phyloP scores from a whole-genome alignment of 495 filamentous ascomycete genomes.

The Viridothelium virens region DNA sequence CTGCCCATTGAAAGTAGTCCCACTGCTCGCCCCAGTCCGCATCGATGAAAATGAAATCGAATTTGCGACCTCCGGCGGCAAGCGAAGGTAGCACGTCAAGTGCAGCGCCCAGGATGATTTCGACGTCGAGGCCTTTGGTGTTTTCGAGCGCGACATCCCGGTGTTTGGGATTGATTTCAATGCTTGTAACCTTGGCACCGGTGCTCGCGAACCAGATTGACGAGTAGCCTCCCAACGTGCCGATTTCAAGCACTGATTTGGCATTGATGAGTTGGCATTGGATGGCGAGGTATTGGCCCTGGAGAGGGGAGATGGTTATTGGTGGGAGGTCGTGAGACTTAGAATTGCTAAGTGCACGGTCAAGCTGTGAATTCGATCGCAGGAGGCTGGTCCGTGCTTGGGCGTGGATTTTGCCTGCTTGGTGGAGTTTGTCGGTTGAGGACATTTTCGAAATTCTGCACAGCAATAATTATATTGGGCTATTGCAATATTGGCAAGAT shows the following conservation, averaged over 20 bases:
- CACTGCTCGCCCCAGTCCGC: slow-evolving; percentile 43
- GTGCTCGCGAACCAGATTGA: slow-evolving; percentile 44
- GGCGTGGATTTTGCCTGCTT: background rate
- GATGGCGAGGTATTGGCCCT: slow-evolving; percentile 42
- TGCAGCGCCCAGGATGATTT: slow-evolving; percentile 41
- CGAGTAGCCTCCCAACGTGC: slow-evolving; percentile 47
- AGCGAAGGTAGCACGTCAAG: slow-evolving; percentile 41
- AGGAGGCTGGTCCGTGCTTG: slow-evolving; percentile 13
- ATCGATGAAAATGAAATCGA: slow-evolving; percentile 49
- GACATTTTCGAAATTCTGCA: background rate
- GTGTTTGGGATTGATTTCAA: slow-evolving; percentile 40
- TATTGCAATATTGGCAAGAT: too few relatives aligned
- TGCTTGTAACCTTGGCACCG: slow-evolving; percentile 39
- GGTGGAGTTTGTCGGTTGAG: slow-evolving; percentile 7
- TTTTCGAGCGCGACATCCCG: slow-evolving; percentile 42
- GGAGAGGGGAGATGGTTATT: slow-evolving; percentile 37
- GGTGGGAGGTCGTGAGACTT: slow-evolving; percentile 19
- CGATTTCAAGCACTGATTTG: slow-evolving; percentile 44
- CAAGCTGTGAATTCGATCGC: slow-evolving; percentile 15
- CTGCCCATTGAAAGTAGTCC: slow-evolving; percentile 43
- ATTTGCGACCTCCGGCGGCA: slow-evolving; percentile 34
- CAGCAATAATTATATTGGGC: too few relatives aligned
- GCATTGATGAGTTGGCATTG: slow-evolving; percentile 33
- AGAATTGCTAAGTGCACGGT: slow-evolving; percentile 18
- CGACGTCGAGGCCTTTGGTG: slow-evolving; percentile 33